Evolutionary conservation across 1,139 yeast species (phyloP).

Genomic region (Pichia sp.): DNA sequence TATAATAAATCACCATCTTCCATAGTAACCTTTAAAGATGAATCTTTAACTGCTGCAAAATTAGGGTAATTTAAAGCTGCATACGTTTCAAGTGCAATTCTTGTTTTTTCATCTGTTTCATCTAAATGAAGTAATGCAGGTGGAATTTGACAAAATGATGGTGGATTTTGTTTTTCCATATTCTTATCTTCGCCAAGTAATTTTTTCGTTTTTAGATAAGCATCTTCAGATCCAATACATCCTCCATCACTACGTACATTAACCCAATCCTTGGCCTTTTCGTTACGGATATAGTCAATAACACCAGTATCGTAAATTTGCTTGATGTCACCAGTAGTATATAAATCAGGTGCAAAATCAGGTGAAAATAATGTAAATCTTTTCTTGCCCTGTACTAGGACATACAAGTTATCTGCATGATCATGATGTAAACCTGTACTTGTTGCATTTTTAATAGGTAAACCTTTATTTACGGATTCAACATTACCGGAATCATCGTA

Average conservation of each 20-base stretch:
- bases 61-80: conserved; percentile 41
- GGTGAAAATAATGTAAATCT: conserved; percentile 64
- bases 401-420: conserved; percentile 68
- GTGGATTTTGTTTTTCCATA: conserved; percentile 45
- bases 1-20: conserved; percentile 62
- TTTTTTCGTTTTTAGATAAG: background rate
- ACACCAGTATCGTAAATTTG: conserved; percentile 54
- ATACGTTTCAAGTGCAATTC: conserved; percentile 31
- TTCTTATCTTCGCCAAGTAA: conserved; percentile 12
- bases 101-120: conserved; percentile 35
- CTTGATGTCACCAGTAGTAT: conserved; percentile 54
- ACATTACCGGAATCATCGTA: background rate
- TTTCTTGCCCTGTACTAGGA: conserved; percentile 55
- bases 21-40: conserved; percentile 37
- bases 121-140: conserved; percentile 56
- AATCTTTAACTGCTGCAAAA: conserved; percentile 34
- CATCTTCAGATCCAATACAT: conserved; percentile 4
- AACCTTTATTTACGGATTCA: conserved; percentile 38
- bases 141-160: conserved; percentile 60
- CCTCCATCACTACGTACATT: conserved; percentile 56
- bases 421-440: conserved; percentile 80
- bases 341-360: conserved; percentile 47
- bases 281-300: conserved; percentile 52
- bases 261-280: conserved; percentile 53
- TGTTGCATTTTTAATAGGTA: conserved; percentile 47